phyloP scores from a whole-genome alignment of 768 basidiomycete genomes.

The Pleurotus sapidus region DNA sequence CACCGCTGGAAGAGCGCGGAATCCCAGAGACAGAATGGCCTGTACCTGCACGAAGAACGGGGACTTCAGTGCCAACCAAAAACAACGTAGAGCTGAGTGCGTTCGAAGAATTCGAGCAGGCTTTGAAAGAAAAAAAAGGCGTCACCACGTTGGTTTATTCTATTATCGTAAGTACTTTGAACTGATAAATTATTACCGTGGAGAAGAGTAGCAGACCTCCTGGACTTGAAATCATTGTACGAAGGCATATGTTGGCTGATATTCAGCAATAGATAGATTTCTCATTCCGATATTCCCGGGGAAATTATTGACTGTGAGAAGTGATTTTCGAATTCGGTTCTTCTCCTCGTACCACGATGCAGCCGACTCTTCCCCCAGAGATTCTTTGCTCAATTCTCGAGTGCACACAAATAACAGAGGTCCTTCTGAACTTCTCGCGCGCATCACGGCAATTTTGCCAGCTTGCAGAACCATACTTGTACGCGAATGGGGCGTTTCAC shows the following conservation, averaged over 20 bases:
- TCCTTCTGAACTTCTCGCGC: too few relatives aligned
- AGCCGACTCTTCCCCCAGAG: too few relatives aligned
- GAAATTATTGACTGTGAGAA: too few relatives aligned
- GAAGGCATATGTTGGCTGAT: conserved; percentile 49
- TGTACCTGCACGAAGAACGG: conserved; percentile 31
- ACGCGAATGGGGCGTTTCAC: too few relatives aligned
- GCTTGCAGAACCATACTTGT: too few relatives aligned
- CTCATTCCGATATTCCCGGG: too few relatives aligned
- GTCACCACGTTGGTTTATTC: conserved; percentile 19
- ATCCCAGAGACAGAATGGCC: conserved; percentile 73
- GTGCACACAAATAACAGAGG: too few relatives aligned
- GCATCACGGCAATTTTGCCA: too few relatives aligned
- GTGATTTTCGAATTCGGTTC: too few relatives aligned
- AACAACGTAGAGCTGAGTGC: conserved; percentile 47
- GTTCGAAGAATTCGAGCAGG: conserved; percentile 70
- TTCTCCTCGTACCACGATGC: too few relatives aligned
- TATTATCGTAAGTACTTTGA: background rate
- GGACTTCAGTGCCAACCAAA: conserved; percentile 14
- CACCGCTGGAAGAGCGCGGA: conserved; percentile 39
- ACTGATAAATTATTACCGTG: background rate
- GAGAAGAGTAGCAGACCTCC: conserved; percentile 5
- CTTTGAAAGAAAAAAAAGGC: conserved; percentile 44
- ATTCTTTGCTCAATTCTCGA: too few relatives aligned
- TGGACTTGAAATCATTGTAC: conserved; percentile 24
- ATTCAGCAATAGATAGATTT: conserved; percentile 40